phyloP scores from a whole-genome alignment of 1,284 basidiomycete genomes.

The Pseudozyma sp. region DNA sequence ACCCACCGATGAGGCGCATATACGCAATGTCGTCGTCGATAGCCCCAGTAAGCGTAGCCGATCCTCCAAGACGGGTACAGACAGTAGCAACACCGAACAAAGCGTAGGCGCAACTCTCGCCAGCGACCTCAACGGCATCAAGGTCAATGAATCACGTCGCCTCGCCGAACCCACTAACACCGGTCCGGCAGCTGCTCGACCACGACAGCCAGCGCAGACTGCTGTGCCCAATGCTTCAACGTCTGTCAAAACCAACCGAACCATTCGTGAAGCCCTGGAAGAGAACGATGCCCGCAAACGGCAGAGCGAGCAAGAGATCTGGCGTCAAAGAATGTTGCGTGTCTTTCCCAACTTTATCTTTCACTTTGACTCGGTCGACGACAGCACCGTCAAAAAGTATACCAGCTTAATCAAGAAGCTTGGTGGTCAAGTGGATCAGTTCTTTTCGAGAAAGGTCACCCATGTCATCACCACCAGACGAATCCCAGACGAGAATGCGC shows the following conservation, averaged over 20 bases:
- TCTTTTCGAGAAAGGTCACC: constrained; percentile 65
- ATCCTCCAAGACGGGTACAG: constrained; percentile 53
- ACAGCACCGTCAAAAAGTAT: constrained; percentile 33
- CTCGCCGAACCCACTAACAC: constrained; percentile 16
- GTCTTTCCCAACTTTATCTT: constrained; percentile 66
- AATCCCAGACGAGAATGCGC: constrained; percentile 27
- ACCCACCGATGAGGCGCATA: constrained; percentile 63
- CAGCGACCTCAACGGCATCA: constrained; percentile 43
- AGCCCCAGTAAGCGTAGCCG: constrained; percentile 56
- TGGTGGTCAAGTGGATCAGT: constrained; percentile 63
- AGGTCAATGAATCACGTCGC: constrained; percentile 33
- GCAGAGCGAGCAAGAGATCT: constrained; percentile 48
- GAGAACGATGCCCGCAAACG: constrained; percentile 55
- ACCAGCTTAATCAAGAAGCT: constrained; percentile 53
- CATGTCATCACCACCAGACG: constrained; percentile 64
- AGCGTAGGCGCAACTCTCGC: constrained; percentile 46
- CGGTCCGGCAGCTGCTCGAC: constrained; percentile 6
- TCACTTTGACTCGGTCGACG: constrained; percentile 65
- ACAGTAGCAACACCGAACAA: constrained; percentile 43
- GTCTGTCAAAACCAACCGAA: constrained; percentile 57
- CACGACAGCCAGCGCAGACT: constrained; percentile 22
- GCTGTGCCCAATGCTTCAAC: constrained; percentile 4
- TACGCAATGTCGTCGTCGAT: constrained; percentile 54
- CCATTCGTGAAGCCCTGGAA: constrained; percentile 51
- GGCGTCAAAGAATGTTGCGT: constrained; percentile 55